phyloP scores from a whole-genome alignment of 169 alveolate species.

The Miamiensis avidus region DNA sequence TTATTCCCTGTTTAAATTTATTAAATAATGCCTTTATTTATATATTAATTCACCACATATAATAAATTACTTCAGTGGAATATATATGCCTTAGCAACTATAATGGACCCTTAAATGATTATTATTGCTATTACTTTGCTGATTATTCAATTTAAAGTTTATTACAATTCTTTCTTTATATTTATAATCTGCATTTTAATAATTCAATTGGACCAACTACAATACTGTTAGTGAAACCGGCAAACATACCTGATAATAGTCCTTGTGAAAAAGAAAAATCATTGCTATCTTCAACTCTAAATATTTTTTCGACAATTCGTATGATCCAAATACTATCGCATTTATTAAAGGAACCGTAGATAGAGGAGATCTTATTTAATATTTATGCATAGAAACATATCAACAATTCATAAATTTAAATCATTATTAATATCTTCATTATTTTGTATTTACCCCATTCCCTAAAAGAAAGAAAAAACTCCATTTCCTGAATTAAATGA shows the following conservation, averaged over 20 bases:
- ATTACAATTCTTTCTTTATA: constrained; percentile 43
- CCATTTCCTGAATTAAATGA: constrained; percentile 57
- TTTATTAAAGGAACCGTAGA: constrained; percentile 74
- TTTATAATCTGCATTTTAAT: constrained; percentile 65
- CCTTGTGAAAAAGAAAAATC: constrained; percentile 53
- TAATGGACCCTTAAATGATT: neutral
- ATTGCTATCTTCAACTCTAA: constrained; percentile 35
- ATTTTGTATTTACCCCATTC: too few species aligned
- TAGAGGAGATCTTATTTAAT: constrained; percentile 64
- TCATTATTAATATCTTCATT: too few species aligned
- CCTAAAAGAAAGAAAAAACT: constrained; percentile 56
- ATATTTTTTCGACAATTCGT: constrained; percentile 57
- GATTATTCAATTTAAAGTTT: neutral
- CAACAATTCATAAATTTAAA: too few species aligned
- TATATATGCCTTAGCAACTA: too few species aligned
- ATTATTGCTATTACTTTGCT: neutral
- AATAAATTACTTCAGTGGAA: neutral
- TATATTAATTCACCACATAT: too few species aligned
- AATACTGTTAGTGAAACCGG: constrained; percentile 69
- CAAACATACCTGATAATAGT: constrained; percentile 62
- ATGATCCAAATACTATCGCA: constrained; percentile 75
- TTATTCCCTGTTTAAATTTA: neutral
- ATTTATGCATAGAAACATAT: too few species aligned
- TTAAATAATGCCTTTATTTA: too few species aligned
- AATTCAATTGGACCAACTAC: constrained; percentile 75